Percentiles rank a stretch among this genome's conserved stretches.
Conservation (phyloP, 2,329 filamentous ascomycete genomes). For the Emmonsiellopsis sp. region DNA sequence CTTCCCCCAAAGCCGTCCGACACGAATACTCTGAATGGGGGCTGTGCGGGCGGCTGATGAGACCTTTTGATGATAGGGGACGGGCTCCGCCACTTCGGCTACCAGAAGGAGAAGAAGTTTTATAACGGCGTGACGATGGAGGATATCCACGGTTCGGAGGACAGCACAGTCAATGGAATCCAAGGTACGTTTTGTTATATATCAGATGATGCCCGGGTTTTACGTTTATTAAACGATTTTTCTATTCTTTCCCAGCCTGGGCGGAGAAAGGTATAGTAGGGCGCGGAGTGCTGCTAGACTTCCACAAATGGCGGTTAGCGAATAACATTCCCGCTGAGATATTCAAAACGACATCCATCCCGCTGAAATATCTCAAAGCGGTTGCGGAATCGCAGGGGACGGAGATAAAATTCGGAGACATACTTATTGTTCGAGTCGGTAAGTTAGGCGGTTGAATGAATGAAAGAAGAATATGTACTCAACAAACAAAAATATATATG, state of each 20-base stretch:
- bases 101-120: conserved; percentile 28
- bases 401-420: conserved; percentile 41
- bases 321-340: conserved; percentile 31
- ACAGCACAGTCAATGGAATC: conserved; percentile 38
- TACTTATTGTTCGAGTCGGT: conserved; percentile 42
- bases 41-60: background rate
- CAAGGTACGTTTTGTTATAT: conserved; percentile 31
- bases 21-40: too few species aligned
- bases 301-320: conserved; percentile 35
- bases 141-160: conserved; percentile 38
- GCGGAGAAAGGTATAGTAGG: conserved; percentile 22
- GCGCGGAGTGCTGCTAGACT: conserved; percentile 45
- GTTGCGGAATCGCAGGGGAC: conserved; percentile 35
- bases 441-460: conserved; percentile 12
- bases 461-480: conserved; percentile 9
- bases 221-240: conserved; percentile 30
- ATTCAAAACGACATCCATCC: conserved; percentile 33
- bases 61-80: conserved; percentile 26
- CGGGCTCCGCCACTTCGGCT: conserved; percentile 41
- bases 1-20: background rate
- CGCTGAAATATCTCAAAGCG: conserved; percentile 25
- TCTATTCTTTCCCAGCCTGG: conserved; percentile 3
- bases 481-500: conserved; percentile 10
- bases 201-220: background rate
- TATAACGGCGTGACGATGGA: conserved; percentile 40